Evolutionary conservation across 441 rosid species (phyloP).

Genomic region (Rhodomyrtus psidioides): DNA sequence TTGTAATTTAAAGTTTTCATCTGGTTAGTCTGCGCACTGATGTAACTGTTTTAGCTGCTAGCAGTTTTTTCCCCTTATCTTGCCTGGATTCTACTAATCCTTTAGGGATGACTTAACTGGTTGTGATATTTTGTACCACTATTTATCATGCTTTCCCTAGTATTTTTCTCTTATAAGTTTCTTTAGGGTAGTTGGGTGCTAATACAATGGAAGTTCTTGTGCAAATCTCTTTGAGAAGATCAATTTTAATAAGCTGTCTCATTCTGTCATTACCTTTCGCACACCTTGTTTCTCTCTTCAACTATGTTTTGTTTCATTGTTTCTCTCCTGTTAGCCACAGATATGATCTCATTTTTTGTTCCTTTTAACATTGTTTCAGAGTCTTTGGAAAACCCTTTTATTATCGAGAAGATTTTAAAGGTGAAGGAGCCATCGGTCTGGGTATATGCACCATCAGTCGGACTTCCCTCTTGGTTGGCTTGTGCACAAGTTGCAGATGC

Average conservation of each 20-base stretch:
- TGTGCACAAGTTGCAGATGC: slow-evolving; percentile 63
- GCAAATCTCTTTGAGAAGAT: neutral
- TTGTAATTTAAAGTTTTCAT: neutral
- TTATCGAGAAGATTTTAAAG: slow-evolving; percentile 17
- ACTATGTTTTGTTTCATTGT: neutral
- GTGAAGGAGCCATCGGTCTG: slow-evolving; percentile 32
- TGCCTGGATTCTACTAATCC: neutral
- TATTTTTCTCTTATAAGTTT: neutral
- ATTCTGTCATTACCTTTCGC: neutral
- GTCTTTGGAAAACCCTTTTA: slow-evolving; percentile 22
- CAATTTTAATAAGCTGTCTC: neutral
- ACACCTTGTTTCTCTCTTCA: neutral
- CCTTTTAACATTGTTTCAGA: slow-evolving; percentile 25
- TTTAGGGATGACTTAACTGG: neutral
- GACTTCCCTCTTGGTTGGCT: slow-evolving; percentile 40
- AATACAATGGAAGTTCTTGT: neutral
- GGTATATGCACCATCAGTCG: slow-evolving; percentile 34
- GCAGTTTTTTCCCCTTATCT: neutral
- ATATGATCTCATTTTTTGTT: neutral
- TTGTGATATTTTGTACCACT: neutral
- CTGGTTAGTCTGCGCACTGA: neutral
- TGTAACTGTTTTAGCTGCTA: neutral
- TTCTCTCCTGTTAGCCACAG: neutral
- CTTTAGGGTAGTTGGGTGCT: neutral
- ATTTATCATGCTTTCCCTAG: neutral